phyloP scores from a whole-genome alignment of 2,329 filamentous ascomycete species.

The Penicillium sumatraense region DNA sequence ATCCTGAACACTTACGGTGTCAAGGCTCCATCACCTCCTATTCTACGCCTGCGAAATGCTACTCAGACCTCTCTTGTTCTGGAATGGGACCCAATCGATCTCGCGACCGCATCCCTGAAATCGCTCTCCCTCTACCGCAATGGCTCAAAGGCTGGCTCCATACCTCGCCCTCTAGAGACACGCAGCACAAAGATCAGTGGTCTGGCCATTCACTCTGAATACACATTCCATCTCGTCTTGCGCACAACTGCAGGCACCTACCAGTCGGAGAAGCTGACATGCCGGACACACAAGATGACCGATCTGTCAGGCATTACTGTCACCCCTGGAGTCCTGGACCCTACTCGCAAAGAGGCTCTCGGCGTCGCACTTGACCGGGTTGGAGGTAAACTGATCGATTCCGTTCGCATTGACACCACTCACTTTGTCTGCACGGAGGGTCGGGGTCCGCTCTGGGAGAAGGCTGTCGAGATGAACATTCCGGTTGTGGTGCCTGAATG shows the following conservation, averaged over 20 bases:
- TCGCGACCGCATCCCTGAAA: constrained; percentile 89
- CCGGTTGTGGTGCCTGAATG: constrained; percentile 96
- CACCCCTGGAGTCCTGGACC: constrained; percentile 83
- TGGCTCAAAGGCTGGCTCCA: constrained; percentile 93
- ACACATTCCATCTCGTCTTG: constrained; percentile 90
- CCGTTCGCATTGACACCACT: constrained; percentile 93
- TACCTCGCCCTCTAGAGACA: constrained; percentile 84
- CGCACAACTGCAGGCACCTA: constrained; percentile 89
- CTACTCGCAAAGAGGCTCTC: constrained; percentile 72
- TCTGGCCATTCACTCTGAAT: constrained; percentile 94
- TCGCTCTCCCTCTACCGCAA: constrained; percentile 92
- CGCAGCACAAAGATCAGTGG: constrained; percentile 96
- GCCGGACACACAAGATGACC: constrained; percentile 98
- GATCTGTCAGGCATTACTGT: constrained; percentile 95
- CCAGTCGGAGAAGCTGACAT: constrained; percentile 78
- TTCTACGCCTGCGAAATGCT: constrained; percentile 90
- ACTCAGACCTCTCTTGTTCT: constrained; percentile 98
- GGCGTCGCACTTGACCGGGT: constrained; percentile 80
- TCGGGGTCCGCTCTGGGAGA: constrained; percentile 88
- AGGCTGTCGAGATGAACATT: constrained; percentile 96
- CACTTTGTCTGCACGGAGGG: constrained; percentile 98
- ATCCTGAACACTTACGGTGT: constrained; percentile 88
- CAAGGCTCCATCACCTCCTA: constrained; percentile 73
- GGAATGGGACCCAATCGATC: constrained; percentile 94
- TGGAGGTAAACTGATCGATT: constrained; percentile 87